Evolutionary conservation across 2,329 filamentous ascomycete species (phyloP).

Genomic region (Elsinoe perseae): DNA sequence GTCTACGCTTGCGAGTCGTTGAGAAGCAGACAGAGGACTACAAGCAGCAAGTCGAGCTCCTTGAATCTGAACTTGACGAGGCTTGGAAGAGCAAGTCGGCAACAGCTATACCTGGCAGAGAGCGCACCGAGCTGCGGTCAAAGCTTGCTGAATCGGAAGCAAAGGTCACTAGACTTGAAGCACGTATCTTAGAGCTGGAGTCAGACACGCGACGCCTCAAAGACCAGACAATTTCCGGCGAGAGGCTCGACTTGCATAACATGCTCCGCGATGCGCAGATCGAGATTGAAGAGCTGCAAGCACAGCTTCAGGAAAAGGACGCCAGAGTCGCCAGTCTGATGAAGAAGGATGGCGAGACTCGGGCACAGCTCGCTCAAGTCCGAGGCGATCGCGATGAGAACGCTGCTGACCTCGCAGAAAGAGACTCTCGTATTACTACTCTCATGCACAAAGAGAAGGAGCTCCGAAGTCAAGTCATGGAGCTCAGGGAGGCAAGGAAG

Average conservation of each 20-base stretch:
- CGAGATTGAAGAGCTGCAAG: constrained; percentile 49
- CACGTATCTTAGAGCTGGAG: constrained; percentile 50
- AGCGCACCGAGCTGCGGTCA: constrained; percentile 28
- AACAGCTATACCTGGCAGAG: constrained; percentile 26
- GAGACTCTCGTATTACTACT: constrained; percentile 25
- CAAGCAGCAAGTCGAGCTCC: constrained; percentile 27
- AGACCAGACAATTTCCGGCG: constrained; percentile 42
- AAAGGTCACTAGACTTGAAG: constrained; percentile 38
- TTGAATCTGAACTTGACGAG: constrained; percentile 31
- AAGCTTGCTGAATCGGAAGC: constrained; percentile 31
- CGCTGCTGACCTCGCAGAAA: constrained; percentile 50
- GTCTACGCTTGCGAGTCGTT: constrained; percentile 25
- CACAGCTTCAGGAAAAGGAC: constrained; percentile 63
- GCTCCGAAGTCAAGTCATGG: constrained; percentile 30
- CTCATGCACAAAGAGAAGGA: constrained; percentile 31
- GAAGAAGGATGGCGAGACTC: constrained; percentile 52
- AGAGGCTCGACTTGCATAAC: constrained; percentile 53
- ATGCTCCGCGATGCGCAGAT: constrained; percentile 56
- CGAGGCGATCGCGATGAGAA: constrained; percentile 34
- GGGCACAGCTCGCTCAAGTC: constrained; percentile 59
- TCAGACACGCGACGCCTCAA: constrained; percentile 45
- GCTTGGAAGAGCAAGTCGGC: constrained; percentile 24
- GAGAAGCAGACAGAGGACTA: constrained; percentile 29
- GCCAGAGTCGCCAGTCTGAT: constrained; percentile 52
- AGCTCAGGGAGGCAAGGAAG: constrained; percentile 26